Conservation (phyloP, 2,329 filamentous ascomycete species). For the Rhexocercosporidium sp. region DNA sequence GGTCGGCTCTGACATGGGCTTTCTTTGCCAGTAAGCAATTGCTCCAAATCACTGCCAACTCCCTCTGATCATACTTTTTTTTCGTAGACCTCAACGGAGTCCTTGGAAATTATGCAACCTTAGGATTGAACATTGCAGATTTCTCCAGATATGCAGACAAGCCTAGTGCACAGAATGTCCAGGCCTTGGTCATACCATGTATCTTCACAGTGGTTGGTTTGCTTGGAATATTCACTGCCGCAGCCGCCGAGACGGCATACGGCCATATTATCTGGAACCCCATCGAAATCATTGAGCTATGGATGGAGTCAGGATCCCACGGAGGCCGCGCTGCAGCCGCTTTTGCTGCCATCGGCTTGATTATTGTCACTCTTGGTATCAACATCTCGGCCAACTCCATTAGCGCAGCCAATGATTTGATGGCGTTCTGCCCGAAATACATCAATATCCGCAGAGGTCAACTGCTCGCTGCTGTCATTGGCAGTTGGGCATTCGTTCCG, state of each 20-base stretch:
- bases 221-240: constrained; percentile 63
- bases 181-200: constrained; percentile 43
- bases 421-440: constrained; percentile 57
- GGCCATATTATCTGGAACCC: constrained; percentile 57
- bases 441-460: constrained; percentile 62
- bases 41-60: neutral
- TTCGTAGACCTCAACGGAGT: constrained; percentile 28
- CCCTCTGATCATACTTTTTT: constrained; percentile 2
- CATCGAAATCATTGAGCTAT: constrained; percentile 50
- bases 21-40: constrained; percentile 29
- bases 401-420: constrained; percentile 60
- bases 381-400: constrained; percentile 63
- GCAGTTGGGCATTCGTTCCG: constrained; percentile 63
- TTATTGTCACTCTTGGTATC: constrained; percentile 59
- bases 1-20: constrained; percentile 24
- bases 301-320: constrained; percentile 49
- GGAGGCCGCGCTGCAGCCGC: constrained; percentile 51
- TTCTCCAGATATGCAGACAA: constrained; percentile 42
- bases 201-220: constrained; percentile 43
- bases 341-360: constrained; percentile 58
- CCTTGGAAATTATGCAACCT: constrained; percentile 34
- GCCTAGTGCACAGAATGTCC: constrained; percentile 45
- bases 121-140: constrained; percentile 45
- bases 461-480: constrained; percentile 57
- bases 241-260: constrained; percentile 57